Evolutionary conservation across 768 basidiomycete species (phyloP), one percentile per base, ranked within the genome.

Genomic region (Serpula lacrymans): DNA sequence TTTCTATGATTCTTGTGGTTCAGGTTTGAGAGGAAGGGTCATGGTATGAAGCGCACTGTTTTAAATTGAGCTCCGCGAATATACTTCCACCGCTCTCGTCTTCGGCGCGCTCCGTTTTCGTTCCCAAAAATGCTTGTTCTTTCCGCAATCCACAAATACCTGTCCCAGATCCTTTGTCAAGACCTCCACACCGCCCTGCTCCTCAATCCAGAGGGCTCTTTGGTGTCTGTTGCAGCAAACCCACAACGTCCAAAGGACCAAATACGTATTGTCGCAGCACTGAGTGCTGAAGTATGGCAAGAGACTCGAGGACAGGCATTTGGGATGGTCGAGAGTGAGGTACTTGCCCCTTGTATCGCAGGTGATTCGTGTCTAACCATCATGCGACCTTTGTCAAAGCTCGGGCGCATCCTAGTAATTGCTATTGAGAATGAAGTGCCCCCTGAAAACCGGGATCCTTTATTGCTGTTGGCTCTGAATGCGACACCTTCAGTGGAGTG

Each of bases 291-390:
- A 58, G 70, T 87, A 24, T 90, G 88, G 87, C 78, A 78, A 37
- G 87, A 89, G 61, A 84, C 80, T 20, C 71, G 68, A 45, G 43
- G 60, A 14, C 27, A 24, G 7, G 47, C 30, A 4, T 53, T 53
- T 14, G 84, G 83, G 13, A 84, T 83, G 79, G 82, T 80, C 3
- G 86, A 89, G 45, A 81, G 82, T 57, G 86, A 89, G 75, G 87
- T 87, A 50, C 51, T 69, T 58, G 17, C 10, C 11, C 6, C 7
- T 16, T 33, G 7, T 29, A 18, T 18, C 17, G 22, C 12, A 10
- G 31, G 7, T 5, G 3, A n/a, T 21, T 14, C 18, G 17, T 32
- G 12, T n/a, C 18, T 33, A 24, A 12, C 21, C 26, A 28, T 10
- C 7, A 16, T 16, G 24, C 17, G 26, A n/a, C 9, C 30, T 31